These are phyloP conservation scores for Pyrenochaeta sp. DNA, from an alignment of 2,329 filamentous ascomycete genomes.

Conservation along the genomic window DNA sequence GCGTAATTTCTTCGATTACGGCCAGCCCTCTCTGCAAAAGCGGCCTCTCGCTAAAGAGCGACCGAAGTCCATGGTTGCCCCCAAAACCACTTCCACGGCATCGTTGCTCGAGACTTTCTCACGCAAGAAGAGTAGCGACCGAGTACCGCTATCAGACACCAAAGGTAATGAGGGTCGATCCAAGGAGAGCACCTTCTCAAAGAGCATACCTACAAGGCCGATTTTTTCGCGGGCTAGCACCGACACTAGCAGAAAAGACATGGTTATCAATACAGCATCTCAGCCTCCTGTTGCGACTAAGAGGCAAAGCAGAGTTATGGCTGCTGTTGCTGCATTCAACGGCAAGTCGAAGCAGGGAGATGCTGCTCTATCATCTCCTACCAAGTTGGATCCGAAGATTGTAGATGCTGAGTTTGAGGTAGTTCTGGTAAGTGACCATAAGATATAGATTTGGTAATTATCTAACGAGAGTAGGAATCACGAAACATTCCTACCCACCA, in stretches of 20 bases:
- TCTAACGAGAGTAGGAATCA: constrained; percentile 71
- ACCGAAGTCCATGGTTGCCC: constrained; percentile 62
- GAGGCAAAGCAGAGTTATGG: constrained; percentile 66
- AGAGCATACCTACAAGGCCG: constrained; percentile 25
- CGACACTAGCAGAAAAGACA: constrained; percentile 33
- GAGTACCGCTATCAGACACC: constrained; percentile 42
- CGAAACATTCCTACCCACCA: constrained; percentile 94
- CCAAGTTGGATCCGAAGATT: constrained; percentile 61
- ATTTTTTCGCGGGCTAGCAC: constrained; percentile 38
- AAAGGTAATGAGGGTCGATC: constrained; percentile 41
- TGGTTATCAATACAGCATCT: constrained; percentile 17
- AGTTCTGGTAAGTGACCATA: constrained; percentile 59
- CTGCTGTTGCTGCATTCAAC: constrained; percentile 70
- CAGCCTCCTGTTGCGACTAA: constrained; percentile 34
- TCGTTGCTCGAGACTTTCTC: constrained; percentile 51
- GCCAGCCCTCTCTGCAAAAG: constrained; percentile 54
- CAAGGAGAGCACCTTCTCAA: constrained; percentile 34
- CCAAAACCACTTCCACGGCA: constrained; percentile 52
- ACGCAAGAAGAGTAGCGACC: constrained; percentile 47
- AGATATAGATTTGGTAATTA: constrained; percentile 33
- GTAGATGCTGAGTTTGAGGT: constrained; percentile 70
- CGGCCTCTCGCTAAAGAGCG: constrained; percentile 49
- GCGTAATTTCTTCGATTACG: constrained; percentile 66
- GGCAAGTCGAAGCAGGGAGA: constrained; percentile 58
- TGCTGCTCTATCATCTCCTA: constrained; percentile 27